Evolutionary conservation across 176 grass and related monocot species (phyloP).

Genomic region (Zea mays): DNA sequence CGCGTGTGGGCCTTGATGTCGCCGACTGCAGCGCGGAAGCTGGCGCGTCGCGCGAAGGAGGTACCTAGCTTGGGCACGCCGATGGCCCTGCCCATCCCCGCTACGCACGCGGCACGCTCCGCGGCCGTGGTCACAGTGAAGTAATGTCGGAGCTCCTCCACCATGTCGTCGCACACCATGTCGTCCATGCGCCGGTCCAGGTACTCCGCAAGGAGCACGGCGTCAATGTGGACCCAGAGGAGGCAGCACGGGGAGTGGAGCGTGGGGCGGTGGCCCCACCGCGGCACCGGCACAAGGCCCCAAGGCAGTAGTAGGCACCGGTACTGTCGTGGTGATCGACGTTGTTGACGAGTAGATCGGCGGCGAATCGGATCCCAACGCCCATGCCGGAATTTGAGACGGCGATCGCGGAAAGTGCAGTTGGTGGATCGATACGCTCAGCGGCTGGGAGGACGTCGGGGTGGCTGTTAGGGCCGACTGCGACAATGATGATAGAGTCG

Average conservation of each 20-base stretch:
- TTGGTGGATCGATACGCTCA: no score
- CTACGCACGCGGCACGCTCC: constrained; percentile 30
- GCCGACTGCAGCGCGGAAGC: constrained; percentile 43
- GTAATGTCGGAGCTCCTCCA: constrained; percentile 61
- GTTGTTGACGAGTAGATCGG: no score
- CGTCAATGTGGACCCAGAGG: constrained; percentile 73
- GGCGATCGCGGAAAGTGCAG: no score
- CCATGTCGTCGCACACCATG: constrained; percentile 65
- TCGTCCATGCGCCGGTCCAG: constrained; percentile 77
- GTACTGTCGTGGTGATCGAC: no score
- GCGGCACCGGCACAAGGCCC: no score
- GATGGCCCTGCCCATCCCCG: constrained; percentile 69
- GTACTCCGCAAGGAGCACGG: constrained; percentile 43
- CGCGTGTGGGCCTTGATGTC: constrained; percentile 69
- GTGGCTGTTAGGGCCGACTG: no score
- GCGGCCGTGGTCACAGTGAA: constrained; percentile 34
- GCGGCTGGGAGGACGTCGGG: no score
- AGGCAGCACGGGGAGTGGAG: constrained; percentile 61
- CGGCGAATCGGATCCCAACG: no score
- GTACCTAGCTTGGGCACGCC: constrained; percentile 68
- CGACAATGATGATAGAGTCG: no score
- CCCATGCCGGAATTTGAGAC: no score
- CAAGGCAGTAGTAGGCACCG: no score
- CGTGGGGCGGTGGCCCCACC: no score
- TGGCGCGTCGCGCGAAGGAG: constrained; percentile 28